Conservation (phyloP, 2,329 filamentous ascomycete genomes). For the Beauveria scarabaeidicola region DNA sequence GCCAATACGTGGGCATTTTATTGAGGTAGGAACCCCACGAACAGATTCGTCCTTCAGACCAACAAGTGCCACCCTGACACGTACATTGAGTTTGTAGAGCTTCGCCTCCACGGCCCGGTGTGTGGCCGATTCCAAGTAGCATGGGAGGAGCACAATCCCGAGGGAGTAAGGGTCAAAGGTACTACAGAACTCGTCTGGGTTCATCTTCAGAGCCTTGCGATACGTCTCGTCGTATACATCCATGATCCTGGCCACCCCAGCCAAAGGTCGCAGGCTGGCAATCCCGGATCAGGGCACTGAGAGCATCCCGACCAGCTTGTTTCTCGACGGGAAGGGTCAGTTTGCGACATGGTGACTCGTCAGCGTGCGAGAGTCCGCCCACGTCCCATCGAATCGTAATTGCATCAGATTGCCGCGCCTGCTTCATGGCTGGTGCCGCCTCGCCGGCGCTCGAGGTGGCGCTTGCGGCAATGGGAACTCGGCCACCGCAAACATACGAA, state of each 20-base stretch:
- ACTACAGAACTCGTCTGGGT: conserved; percentile 35
- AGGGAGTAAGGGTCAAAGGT: conserved; percentile 42
- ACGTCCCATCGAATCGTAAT: background rate
- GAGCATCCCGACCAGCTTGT: background rate
- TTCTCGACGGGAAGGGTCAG: background rate
- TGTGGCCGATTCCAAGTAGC: conserved; percentile 16
- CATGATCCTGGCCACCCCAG: conserved; percentile 27
- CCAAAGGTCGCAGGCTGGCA: conserved; percentile 41
- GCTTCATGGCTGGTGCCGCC: background rate
- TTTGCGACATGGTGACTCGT: background rate
- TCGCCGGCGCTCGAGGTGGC: background rate
- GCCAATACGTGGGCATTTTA: background rate
- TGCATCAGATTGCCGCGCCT: background rate
- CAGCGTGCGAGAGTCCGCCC: no score
- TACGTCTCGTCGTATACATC: conserved; percentile 44
- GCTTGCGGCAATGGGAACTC: background rate
- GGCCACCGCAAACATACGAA: background rate
- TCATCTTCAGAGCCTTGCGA: conserved; percentile 44
- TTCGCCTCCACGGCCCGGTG: conserved; percentile 37
- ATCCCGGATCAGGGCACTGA: background rate
- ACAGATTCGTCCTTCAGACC: background rate
- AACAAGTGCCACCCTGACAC: background rate
- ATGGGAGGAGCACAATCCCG: conserved; percentile 42
- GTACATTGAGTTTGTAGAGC: conserved; percentile 49
- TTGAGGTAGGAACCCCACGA: background rate